These are phyloP conservation scores for Aegilops speltoides DNA, from an alignment of 176 grass and related monocot genomes.

Conservation along the genomic window DNA sequence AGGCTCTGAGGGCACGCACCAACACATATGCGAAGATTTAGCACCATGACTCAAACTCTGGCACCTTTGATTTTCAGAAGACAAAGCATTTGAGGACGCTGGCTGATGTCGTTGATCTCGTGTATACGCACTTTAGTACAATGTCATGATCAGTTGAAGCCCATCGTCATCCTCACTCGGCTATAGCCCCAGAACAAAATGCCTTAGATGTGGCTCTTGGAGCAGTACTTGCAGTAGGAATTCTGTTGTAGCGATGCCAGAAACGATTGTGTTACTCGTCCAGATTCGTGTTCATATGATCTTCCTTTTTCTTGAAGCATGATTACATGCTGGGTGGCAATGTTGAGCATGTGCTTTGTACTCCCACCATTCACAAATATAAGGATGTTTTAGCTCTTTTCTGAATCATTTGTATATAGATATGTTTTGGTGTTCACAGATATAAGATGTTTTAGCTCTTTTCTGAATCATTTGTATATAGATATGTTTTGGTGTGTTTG, in stretches of 20 bases:
- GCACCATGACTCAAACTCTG: not conserved
- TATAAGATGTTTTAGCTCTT: too few relatives aligned
- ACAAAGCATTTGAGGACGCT: slow-evolving; percentile 24
- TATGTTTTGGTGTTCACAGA: too few relatives aligned
- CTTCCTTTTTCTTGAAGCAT: not conserved
- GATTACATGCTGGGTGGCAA: not conserved
- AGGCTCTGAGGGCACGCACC: slow-evolving; percentile 55
- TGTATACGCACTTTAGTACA: not conserved
- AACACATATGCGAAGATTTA: slow-evolving; percentile 64
- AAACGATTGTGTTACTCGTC: slow-evolving; percentile 18
- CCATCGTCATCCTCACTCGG: not conserved
- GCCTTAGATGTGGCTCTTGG: slow-evolving; percentile 17
- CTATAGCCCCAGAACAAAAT: not conserved
- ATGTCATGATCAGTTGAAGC: slow-evolving; percentile 8
- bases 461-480: too few relatives aligned
- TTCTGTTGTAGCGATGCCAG: not conserved
- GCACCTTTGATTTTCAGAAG: not conserved
- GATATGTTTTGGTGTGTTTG: too few relatives aligned
- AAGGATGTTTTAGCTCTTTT: too few relatives aligned
- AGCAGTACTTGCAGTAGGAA: not conserved
- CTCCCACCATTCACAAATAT: too few relatives aligned
- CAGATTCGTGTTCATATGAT: slow-evolving; percentile 29
- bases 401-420: too few relatives aligned
- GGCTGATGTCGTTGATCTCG: slow-evolving; percentile 1
- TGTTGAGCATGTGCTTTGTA: not conserved